Evolutionary conservation across 2,329 filamentous ascomycete genomes (phyloP).

Genomic region (Botrytis byssoidea): DNA sequence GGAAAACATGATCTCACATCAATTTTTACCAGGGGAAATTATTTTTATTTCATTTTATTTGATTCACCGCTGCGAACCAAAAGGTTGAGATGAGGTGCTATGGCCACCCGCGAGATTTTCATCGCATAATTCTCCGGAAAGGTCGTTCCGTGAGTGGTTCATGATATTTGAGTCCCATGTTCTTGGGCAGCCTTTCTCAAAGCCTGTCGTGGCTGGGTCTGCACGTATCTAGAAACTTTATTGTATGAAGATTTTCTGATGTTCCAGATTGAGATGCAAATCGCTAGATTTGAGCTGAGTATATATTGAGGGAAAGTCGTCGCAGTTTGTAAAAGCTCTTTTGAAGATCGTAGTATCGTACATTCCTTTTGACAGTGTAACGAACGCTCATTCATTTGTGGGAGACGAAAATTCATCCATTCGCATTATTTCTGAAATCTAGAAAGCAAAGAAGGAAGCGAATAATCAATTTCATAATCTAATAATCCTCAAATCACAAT

Average conservation of each 20-base stretch:
- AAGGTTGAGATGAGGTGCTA: background rate
- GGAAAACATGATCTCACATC: background rate
- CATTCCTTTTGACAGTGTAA: background rate
- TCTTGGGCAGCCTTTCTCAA: background rate
- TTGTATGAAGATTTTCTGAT: background rate
- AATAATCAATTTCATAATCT: background rate
- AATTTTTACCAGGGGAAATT: background rate
- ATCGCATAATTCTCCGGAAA: background rate
- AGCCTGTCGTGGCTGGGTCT: background rate
- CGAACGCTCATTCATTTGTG: background rate
- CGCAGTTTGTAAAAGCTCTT: background rate
- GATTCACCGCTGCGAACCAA: background rate
- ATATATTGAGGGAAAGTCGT: background rate
- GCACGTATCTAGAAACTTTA: background rate
- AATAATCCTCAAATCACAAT: background rate
- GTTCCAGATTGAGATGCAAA: background rate
- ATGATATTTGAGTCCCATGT: background rate
- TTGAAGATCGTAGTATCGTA: background rate
- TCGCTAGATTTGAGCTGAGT: background rate
- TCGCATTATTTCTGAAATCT: background rate
- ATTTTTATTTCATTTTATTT: background rate
- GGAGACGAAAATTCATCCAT: background rate
- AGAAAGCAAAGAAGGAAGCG: background rate
- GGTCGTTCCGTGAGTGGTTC: background rate
- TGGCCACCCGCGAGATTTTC: background rate